Evolutionary conservation across 352 stramenopile species (phyloP).

Genomic region (Pythium aristosporum): DNA sequence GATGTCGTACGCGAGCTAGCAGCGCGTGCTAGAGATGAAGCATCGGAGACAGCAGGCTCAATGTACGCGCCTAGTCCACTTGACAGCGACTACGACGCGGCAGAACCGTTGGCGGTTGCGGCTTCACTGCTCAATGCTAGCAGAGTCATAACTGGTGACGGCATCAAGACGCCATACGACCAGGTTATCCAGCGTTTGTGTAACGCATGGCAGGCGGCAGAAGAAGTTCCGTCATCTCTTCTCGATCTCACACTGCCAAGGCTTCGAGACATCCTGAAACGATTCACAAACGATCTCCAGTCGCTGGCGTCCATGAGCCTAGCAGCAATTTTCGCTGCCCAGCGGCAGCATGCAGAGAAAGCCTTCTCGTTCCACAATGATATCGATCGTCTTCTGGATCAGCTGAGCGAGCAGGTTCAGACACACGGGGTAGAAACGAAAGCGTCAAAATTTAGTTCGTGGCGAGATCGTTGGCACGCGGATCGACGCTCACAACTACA

Average conservation of each 20-base stretch:
- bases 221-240: not conserved
- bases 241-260: no score
- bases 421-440: not conserved
- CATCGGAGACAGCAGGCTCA: not conserved
- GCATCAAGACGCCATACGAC: not conserved
- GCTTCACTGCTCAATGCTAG: not conserved
- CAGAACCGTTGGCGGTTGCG: not conserved
- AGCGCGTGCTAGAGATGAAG: slow-evolving; percentile 1
- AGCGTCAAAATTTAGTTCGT: not conserved
- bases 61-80: not conserved
- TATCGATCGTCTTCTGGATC: not conserved
- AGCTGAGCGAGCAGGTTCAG: no score
- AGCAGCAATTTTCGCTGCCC: not conserved
- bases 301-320: no score
- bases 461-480: slow-evolving; percentile 2
- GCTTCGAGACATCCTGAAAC: no score
- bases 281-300: no score
- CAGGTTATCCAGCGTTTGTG: not conserved
- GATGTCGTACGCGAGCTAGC: slow-evolving; percentile 12
- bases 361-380: slow-evolving; percentile 14
- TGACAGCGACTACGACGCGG: not conserved
- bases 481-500: not conserved
- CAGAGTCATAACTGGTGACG: not conserved
- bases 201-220: not conserved
- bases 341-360: not conserved